Evolutionary conservation across 148 eudicot genomes (phyloP).

Genomic region (Mesembryanthemum crystallinum): DNA sequence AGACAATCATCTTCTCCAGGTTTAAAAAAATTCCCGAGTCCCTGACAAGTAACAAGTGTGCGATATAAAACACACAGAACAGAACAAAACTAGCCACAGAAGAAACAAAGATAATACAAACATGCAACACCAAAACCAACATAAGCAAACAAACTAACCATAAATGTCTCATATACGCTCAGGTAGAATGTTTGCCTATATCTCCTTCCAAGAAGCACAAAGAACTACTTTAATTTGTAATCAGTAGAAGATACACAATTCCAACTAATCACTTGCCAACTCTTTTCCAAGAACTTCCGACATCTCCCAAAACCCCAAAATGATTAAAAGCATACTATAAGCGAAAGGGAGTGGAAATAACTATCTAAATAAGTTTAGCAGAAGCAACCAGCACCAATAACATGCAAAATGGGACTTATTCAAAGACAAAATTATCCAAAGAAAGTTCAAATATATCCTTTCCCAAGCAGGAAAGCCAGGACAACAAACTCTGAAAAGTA

Average conservation of each 20-base stretch:
- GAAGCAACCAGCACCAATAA: neutral
- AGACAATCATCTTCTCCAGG: neutral
- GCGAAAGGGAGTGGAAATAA: neutral
- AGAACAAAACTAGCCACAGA: neutral
- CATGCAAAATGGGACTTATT: too few species aligned
- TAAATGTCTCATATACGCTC: neutral
- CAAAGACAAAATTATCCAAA: too few species aligned
- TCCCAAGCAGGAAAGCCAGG: too few species aligned
- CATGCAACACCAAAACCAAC: neutral
- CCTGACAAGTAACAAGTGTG: neutral
- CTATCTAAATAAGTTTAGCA: neutral
- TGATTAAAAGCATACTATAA: neutral
- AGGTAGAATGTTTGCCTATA: neutral
- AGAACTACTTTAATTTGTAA: neutral
- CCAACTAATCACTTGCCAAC: neutral
- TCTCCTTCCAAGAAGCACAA: neutral
- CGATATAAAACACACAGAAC: neutral
- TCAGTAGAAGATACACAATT: neutral
- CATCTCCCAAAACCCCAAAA: neutral
- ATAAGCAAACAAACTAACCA: neutral
- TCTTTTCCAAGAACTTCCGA: neutral
- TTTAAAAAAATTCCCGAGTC: neutral
- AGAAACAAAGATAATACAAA: neutral
- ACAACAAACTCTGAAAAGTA: too few species aligned
- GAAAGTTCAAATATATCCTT: too few species aligned